These are phyloP conservation scores for Chlorella sp. DNA, from an alignment of 139 green algal species.

Conservation along the genomic window DNA sequence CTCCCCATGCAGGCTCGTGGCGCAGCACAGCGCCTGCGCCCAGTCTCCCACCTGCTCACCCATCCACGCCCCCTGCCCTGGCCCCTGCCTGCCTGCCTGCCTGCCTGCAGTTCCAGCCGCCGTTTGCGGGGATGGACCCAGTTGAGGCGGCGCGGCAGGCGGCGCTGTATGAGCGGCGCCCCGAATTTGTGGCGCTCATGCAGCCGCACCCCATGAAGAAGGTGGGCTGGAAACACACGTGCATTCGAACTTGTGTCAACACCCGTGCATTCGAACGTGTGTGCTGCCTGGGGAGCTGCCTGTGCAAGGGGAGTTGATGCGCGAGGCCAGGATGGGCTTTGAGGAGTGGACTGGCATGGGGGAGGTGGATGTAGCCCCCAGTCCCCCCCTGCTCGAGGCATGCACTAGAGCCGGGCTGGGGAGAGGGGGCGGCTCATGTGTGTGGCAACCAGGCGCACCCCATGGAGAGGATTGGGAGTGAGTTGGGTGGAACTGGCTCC, in stretches of 20 bases:
- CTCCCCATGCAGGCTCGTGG: too few relatives aligned
- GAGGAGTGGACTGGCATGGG: too few relatives aligned
- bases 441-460: too few relatives aligned
- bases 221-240: not conserved
- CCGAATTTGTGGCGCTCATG: conserved; percentile 50
- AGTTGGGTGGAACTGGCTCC: too few relatives aligned
- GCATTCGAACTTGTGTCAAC: not conserved
- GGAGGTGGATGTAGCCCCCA: too few relatives aligned
- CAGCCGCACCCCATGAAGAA: conserved; percentile 27
- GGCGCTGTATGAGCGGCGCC: conserved; percentile 58
- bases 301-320: not conserved
- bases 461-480: too few relatives aligned
- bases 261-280: not conserved
- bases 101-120: conserved; percentile 45
- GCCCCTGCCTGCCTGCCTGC: not conserved
- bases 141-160: conserved; percentile 61
- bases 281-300: not conserved
- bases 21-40: too few relatives aligned
- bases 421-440: too few relatives aligned
- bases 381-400: too few relatives aligned
- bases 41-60: too few relatives aligned
- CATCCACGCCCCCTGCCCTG: not conserved
- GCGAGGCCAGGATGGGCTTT: too few relatives aligned
- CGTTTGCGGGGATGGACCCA: conserved; percentile 63
- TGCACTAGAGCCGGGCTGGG: not conserved